Evolutionary conservation across 2,329 filamentous ascomycete genomes (phyloP), one percentile per base, ranked within the genome.

Genomic region (Penicillium sp.): DNA sequence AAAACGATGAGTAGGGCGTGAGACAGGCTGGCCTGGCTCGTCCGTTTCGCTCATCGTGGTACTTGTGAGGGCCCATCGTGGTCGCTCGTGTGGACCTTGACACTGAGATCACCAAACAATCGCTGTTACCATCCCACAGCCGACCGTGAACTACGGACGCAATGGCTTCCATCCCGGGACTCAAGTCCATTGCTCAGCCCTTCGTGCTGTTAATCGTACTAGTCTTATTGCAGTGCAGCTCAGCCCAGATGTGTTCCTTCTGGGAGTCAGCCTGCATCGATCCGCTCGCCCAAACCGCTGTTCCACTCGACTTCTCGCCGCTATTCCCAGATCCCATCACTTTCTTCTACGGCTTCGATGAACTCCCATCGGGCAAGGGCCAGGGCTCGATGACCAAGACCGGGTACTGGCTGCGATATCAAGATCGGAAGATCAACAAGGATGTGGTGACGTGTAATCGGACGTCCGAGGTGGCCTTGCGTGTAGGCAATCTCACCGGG

Each of bases 261-360:
- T 71, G 69, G 66, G 70, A 75, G 54, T 64, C 54, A 12, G 70
- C 63, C 20, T 77, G 75, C 59, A 70, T 77, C 59, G 75, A 77
- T 57, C 70, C 75, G 5, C 63, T 77, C 15, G 75, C 75, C 48
- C 75, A 77, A 60, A 73, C 71, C 5, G 73, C 75, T 22, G 64
- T 75, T 15, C 61, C 68, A 20, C 66, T 77, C 48, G 59, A 63
- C 5, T 75, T 77, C 47, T 62, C 67, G n/a, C 73, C 74, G 47
- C 69, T 77, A 11, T 75, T 76, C 54, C 57, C 68, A 20, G 64
- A 71, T 20, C 64, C 71, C 4, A 64, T 77, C 48, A 70, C 66
- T 49, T 66, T 77, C 34, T 76, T 68, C 43, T 77, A 76, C 55
- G 69, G 63, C 12, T 77, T 72, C 57, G 75, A 77, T 57, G 71